These are phyloP conservation scores for Escallonia rubra DNA, from an alignment of 129 eudicot genomes.

Conservation along the genomic window DNA sequence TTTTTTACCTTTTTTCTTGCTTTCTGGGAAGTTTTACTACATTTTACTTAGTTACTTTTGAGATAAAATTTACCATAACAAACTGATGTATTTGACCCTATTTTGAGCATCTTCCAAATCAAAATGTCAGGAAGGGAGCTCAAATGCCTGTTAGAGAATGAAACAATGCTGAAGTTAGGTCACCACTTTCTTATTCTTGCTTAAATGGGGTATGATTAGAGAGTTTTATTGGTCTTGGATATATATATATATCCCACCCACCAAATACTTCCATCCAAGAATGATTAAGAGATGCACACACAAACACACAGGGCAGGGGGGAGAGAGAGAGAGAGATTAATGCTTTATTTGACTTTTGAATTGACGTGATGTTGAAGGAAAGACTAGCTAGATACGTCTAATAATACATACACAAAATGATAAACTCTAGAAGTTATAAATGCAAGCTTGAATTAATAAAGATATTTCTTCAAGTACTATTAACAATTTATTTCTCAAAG, in stretches of 20 bases:
- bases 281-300: background rate
- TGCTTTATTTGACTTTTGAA: background rate
- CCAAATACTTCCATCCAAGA: background rate
- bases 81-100: too few species aligned
- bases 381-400: background rate
- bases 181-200: background rate
- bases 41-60: too few species aligned
- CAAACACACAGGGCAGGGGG: too few species aligned
- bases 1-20: too few species aligned
- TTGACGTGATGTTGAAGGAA: slow-evolving; percentile 14
- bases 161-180: background rate
- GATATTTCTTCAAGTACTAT: too few species aligned
- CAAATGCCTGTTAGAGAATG: too few species aligned
- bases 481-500: too few species aligned
- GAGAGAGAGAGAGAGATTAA: background rate
- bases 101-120: too few species aligned
- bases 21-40: too few species aligned
- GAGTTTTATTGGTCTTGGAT: background rate
- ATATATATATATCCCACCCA: background rate
- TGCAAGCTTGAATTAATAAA: background rate
- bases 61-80: too few species aligned
- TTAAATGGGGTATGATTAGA: background rate
- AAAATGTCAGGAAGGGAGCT: too few species aligned
- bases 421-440: background rate
- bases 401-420: slow-evolving; percentile 1